Base-by-base conservation (phyloP, 371 early-diverging fungal genomes). In the Apophysomyces trapeziformis region DNA sequence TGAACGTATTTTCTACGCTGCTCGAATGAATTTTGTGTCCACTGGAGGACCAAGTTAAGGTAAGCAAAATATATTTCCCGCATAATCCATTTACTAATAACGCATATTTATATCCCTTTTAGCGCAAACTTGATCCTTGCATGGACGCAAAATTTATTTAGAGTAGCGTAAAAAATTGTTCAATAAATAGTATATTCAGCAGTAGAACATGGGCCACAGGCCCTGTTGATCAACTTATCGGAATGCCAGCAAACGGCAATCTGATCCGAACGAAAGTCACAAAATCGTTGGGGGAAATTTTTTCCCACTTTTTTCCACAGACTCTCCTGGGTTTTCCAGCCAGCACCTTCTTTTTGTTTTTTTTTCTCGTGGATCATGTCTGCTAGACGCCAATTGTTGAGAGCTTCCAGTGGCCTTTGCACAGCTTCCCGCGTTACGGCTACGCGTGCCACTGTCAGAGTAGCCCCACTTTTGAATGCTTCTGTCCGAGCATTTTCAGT, bases 351-450 rank as follows among this genome's bases (percentile, higher is more conserved):
- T 61, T 36, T 39, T 67, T 46, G 54, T 63, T 21, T 58, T 62
- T 63, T 63, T 57, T 32, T 58, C 39, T 61, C 58, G 44, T 62
- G 44, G 61, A 74, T 76, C 71, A 69, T 70, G 58, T 74, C 73
- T 68, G 76, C 78, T 64, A 70, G 83, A 76, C 83, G 83, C 66
- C 83, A 79, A 68, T 65, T 83, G 38, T 68, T 78, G 64, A 77
- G 80, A 76, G 68, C 68, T 32, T 66, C 75, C 61, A 14, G 63
- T 16, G 71, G 75, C 37, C 58, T 79, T 67, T 57, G 72, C 67
- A 69, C 78, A 45, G 71, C 77, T 64, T 69, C 77, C 67, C 83
- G 83, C 60, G 43, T 68, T 59, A 67, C 74, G 57, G 68, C 82
- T 39, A 59, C 73, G 18, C 38, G 68, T 39, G 67, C 67, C 35